A percentile compares a stretch with the other conserved stretches of the same genome.
phyloP scores from a whole-genome alignment of 768 basidiomycete species.

The Chalciporus piperatus region DNA sequence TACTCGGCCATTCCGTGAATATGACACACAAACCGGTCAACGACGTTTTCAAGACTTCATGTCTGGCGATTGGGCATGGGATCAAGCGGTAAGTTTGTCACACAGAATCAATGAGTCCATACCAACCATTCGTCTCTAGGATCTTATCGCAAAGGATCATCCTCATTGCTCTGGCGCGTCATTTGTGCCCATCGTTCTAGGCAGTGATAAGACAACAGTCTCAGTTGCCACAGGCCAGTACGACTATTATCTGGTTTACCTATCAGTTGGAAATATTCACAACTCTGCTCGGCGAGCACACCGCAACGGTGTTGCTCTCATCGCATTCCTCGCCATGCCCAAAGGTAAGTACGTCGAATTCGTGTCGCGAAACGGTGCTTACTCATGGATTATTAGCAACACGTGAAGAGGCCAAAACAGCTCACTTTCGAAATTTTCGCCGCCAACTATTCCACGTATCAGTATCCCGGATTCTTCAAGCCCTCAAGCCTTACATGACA shows the following conservation, averaged over 20 bases:
- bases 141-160: slow-evolving; percentile 21
- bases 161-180: slow-evolving; percentile 6
- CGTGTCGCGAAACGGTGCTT: not conserved
- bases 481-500: not conserved
- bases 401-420: slow-evolving; percentile 8
- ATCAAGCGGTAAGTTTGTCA: slow-evolving; percentile 1
- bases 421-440: not conserved
- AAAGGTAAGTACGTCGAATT: slow-evolving; percentile 24
- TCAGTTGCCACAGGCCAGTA: slow-evolving; percentile 13
- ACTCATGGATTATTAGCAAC: not conserved
- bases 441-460: not conserved
- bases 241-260: slow-evolving; percentile 14
- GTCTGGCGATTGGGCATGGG: slow-evolving; percentile 16
- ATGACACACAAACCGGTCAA: not conserved
- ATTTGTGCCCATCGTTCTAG: slow-evolving; percentile 12
- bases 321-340: slow-evolving; percentile 30
- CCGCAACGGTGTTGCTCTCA: slow-evolving; percentile 2
- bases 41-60: slow-evolving; percentile 7
- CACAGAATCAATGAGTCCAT: too few relatives aligned
- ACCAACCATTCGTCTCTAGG: slow-evolving; percentile 4
- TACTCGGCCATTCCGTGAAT: slow-evolving; percentile 14
- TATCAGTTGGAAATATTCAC: slow-evolving; percentile 13
- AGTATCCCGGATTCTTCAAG: not conserved
- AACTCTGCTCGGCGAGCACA: slow-evolving; percentile 10
- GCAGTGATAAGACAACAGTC: slow-evolving; percentile 15